Percentiles rank a stretch among this genome's conserved stretches.
These are phyloP conservation scores for Beauveria australis DNA, from an alignment of 2,329 filamentous ascomycete species.

Conservation along the genomic window DNA sequence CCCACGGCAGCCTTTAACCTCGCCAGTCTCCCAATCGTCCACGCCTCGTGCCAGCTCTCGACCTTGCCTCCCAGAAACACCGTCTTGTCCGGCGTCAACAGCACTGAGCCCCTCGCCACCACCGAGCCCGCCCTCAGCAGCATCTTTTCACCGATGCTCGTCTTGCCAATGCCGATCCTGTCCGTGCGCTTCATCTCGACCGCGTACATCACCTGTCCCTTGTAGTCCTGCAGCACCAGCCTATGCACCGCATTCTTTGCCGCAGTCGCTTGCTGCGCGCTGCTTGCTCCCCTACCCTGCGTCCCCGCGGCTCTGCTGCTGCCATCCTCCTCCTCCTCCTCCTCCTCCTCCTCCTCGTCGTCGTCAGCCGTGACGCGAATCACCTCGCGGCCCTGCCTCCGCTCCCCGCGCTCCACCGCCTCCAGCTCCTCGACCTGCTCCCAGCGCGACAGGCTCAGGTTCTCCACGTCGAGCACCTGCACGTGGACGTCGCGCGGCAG, in stretches of 20 bases:
- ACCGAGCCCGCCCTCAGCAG: slow-evolving; percentile 56
- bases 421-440: slow-evolving; percentile 80
- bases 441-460: slow-evolving; percentile 73
- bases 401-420: slow-evolving; percentile 63
- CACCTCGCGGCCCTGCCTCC: slow-evolving; percentile 69
- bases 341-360: slow-evolving; percentile 42
- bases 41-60: slow-evolving; percentile 69
- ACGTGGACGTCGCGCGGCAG: slow-evolving; percentile 60
- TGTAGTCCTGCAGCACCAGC: slow-evolving; percentile 72
- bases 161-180: slow-evolving; percentile 56
- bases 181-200: slow-evolving; percentile 63
- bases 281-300: slow-evolving; percentile 24
- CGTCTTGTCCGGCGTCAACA: slow-evolving; percentile 63
- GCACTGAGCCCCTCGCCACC: slow-evolving; percentile 67
- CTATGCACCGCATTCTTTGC: slow-evolving; percentile 59
- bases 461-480: slow-evolving; percentile 80
- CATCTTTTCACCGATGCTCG: slow-evolving; percentile 72
- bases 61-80: slow-evolving; percentile 82
- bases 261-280: slow-evolving; percentile 6
- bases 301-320: neutral
- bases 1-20: slow-evolving; percentile 56
- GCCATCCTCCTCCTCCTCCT: slow-evolving; percentile 27
- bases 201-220: slow-evolving; percentile 59
- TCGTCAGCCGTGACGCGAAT: slow-evolving; percentile 52
- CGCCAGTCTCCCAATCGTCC: slow-evolving; percentile 64